Base-by-base conservation (phyloP, 441 rosid genomes). In the Cnidoscolus chayamansa region DNA sequence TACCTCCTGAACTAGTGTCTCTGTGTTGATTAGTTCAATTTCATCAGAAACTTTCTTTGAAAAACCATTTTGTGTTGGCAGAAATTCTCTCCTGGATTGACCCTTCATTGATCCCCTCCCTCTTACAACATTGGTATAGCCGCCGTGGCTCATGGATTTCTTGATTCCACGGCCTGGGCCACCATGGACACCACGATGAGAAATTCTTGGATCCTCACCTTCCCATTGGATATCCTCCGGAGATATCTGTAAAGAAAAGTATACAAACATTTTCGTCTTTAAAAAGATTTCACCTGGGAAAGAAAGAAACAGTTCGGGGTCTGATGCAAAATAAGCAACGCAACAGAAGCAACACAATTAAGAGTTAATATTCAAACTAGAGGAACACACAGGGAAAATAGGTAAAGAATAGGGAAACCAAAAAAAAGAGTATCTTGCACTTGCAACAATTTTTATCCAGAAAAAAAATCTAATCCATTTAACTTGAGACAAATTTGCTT, bases 161-260 rank as follows among this genome's bases (percentile, higher is more conserved):
- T 79, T 85, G 48, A 72, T 76, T 66, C 86, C 91, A 70, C 80
- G 92, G 61, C 80, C 81, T 65, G 78, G 80, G 31, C 88, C 90
- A 69, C 88, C 80, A 70, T 85, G 87, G 55, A 75, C 79, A 55
- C 92, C 92, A 69, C 74, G 80, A 79, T 82, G 81, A 56, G 89
- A 70, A 72, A 82, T 81, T 64, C 89, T 92, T 30, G 87, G 83
- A 55, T 93, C 98, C 75, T 86, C 92, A 64, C 86, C 87, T 72
- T 89, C 98, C 99, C 99, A 96, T 72, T 88, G 88, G 57, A 96
- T 90, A 77, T 93, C 99, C 67, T 90, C 96, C 5, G 88, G 85
- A 62, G 97, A 82, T 68, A 96, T 96, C 99, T 96, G 84, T 64
- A 77, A 77, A 56, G 37, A 67, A 2, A 40, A 60, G 65, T 19